phyloP scores from a whole-genome alignment of 176 grass and related monocot genomes.

The Carex myosuroides region DNA sequence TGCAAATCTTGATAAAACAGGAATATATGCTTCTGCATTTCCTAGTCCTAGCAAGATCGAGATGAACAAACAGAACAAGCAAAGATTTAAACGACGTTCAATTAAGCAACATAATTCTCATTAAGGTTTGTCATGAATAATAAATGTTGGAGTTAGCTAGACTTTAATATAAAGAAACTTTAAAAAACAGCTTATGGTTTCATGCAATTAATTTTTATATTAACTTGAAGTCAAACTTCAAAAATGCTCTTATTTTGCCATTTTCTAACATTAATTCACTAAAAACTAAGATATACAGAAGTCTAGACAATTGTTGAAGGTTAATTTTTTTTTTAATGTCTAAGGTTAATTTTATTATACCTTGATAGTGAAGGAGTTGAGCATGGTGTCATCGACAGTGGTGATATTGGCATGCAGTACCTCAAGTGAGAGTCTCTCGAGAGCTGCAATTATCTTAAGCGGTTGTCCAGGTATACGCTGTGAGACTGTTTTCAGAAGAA shows the following conservation, averaged over 20 bases:
- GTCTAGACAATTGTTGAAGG: too few relatives aligned
- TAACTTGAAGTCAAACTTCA: neutral
- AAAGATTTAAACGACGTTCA: neutral
- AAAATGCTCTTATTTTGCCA: neutral
- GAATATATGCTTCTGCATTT: neutral
- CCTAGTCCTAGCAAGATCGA: neutral
- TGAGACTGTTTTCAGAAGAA: conserved; percentile 67
- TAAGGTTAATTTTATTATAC: conserved; percentile 16
- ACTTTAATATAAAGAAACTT: neutral
- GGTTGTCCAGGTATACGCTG: conserved; percentile 43
- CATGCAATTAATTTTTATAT: neutral
- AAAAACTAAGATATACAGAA: too few relatives aligned
- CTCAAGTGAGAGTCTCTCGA: conserved; percentile 64
- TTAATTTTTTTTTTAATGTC: too few relatives aligned
- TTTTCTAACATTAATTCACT: too few relatives aligned
- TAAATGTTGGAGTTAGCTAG: neutral
- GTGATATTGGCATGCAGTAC: conserved; percentile 63
- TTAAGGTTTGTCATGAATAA: neutral
- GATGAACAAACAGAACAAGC: neutral
- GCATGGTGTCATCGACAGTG: conserved; percentile 57
- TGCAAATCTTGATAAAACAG: neutral
- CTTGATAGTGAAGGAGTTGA: conserved; percentile 95
- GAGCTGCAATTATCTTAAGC: conserved; percentile 59
- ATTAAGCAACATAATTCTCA: neutral
- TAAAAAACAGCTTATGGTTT: neutral